Evolutionary conservation across 306 rosid species (phyloP).

Genomic region (Vicia sativa): DNA sequence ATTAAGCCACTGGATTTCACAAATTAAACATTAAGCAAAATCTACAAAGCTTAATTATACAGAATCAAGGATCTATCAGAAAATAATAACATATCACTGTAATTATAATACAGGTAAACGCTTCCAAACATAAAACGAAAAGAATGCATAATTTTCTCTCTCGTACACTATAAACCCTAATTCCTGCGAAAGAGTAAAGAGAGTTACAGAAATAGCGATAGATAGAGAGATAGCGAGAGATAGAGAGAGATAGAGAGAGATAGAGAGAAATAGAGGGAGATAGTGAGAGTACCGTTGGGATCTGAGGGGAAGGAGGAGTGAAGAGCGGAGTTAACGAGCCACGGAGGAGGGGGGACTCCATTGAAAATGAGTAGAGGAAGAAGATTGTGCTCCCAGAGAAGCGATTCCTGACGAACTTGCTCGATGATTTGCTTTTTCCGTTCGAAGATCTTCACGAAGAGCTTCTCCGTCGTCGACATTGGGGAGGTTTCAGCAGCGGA

Average conservation of each 20-base stretch:
- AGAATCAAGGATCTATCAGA: constrained; percentile 9
- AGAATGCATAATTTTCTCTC: background rate
- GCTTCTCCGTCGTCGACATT: constrained; percentile 73
- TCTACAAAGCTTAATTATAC: background rate
- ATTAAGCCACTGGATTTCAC: background rate
- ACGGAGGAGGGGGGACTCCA: constrained; percentile 80
- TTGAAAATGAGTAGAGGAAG: constrained; percentile 73
- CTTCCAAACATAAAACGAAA: background rate
- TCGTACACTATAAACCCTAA: constrained; percentile 18
- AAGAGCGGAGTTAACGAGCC: constrained; percentile 56
- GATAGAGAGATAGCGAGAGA: background rate
- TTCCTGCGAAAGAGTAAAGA: background rate
- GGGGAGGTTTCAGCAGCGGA: background rate
- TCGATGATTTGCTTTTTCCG: constrained; percentile 67
- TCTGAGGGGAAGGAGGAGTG: constrained; percentile 47
- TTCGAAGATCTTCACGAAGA: constrained; percentile 73
- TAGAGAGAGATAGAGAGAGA: background rate
- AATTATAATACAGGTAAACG: background rate
- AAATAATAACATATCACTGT: background rate
- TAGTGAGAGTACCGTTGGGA: constrained; percentile 48
- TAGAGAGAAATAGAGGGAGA: background rate
- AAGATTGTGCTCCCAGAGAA: constrained; percentile 73
- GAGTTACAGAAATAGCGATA: background rate
- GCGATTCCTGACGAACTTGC: constrained; percentile 65
- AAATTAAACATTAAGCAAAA: constrained; percentile 18